phyloP scores from a whole-genome alignment of 805 yeast species.

The Candida sakaeoensis region DNA sequence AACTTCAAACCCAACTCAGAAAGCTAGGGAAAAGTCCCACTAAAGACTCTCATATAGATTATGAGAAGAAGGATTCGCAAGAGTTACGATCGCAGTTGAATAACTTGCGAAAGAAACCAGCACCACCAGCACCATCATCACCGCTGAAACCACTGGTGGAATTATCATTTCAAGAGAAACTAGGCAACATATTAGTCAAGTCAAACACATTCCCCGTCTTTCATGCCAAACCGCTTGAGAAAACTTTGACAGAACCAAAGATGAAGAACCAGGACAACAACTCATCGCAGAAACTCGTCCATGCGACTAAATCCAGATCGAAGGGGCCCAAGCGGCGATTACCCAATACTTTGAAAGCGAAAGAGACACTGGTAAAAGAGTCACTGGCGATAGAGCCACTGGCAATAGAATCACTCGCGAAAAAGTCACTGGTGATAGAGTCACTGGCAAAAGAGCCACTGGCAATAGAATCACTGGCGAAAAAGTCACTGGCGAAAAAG shows the following conservation, averaged over 20 bases:
- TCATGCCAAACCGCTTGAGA: neutral
- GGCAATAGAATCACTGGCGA: too few species aligned
- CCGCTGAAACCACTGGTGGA: conserved; percentile 5
- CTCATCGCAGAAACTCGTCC: conserved; percentile 29
- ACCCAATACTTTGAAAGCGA: conserved; percentile 26
- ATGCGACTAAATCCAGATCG: conserved; percentile 45
- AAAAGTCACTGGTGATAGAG: too few species aligned
- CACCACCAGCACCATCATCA: neutral
- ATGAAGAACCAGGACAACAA: conserved; percentile 5
- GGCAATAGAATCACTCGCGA: too few species aligned
- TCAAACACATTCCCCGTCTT: conserved; percentile 6
- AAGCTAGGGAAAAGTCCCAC: conserved; percentile 16
- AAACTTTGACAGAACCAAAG: conserved; percentile 5
- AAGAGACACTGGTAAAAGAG: too few species aligned
- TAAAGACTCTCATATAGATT: neutral
- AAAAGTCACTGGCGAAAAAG: too few species aligned
- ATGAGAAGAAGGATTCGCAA: conserved; percentile 7
- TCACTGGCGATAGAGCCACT: too few species aligned
- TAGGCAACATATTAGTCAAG: conserved; percentile 6
- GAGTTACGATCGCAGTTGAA: conserved; percentile 3
- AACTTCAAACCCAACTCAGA: conserved; percentile 22
- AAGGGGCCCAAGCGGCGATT: conserved; percentile 51
- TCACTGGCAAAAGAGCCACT: too few species aligned
- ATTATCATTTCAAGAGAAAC: conserved; percentile 9
- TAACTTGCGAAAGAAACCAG: neutral